Conservation (phyloP, 441 rosid species). For the Theobroma grandiflorum region DNA sequence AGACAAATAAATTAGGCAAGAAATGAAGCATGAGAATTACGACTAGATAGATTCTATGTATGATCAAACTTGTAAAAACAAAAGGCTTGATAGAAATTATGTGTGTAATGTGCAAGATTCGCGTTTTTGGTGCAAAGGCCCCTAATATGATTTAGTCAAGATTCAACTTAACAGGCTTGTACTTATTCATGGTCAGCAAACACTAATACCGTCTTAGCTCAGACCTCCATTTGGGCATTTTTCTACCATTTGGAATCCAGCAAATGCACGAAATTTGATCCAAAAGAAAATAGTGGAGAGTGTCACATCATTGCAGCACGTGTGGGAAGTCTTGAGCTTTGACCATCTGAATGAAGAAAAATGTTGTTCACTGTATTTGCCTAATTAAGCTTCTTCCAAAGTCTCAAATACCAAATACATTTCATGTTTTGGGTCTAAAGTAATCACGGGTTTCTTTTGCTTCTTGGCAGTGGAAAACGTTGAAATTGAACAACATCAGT, state of each 20-base stretch:
- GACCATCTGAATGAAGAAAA: neutral
- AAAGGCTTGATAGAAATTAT: neutral
- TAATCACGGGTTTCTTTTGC: too few species aligned
- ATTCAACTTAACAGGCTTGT: constrained; percentile 2
- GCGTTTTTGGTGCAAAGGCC: neutral
- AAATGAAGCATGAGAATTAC: neutral
- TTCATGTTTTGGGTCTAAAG: too few species aligned
- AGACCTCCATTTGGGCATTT: neutral
- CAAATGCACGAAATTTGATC: neutral
- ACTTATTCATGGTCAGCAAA: constrained; percentile 8
- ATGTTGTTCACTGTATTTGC: neutral
- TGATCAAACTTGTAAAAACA: neutral
- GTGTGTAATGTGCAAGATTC: neutral
- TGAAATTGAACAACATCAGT: too few species aligned
- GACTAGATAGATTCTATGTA: neutral
- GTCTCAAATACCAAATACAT: too few species aligned
- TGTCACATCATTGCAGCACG: constrained; percentile 8
- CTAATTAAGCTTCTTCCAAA: neutral
- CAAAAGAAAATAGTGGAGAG: neutral
- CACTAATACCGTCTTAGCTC: neutral
- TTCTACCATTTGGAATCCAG: neutral
- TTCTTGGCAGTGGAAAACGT: too few species aligned
- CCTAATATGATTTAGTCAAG: neutral
- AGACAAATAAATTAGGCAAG: neutral
- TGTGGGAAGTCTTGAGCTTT: constrained; percentile 13